Evolutionary conservation across 306 rosid species (phyloP).

Genomic region (Cucurbita moschata): DNA sequence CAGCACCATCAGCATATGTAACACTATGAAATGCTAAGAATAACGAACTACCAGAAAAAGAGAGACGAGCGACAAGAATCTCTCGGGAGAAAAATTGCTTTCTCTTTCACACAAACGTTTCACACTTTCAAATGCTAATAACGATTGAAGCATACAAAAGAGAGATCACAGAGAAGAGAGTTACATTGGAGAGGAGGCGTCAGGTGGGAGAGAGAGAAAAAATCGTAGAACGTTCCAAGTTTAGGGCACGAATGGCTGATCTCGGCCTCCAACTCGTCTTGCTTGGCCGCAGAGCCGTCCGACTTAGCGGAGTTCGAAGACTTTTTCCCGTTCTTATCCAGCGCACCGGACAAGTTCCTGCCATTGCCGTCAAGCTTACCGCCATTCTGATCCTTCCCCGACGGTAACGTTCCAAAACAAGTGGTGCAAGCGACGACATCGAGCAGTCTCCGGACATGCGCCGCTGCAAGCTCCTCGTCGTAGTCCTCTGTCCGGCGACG

Average conservation of each 20-base stretch:
- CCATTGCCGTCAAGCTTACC: slow-evolving; percentile 23
- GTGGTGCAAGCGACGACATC: slow-evolving; percentile 86
- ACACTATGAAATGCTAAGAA: not conserved
- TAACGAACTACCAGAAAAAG: not conserved
- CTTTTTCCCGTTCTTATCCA: slow-evolving; percentile 30
- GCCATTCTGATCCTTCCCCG: slow-evolving; percentile 21
- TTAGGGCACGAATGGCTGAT: slow-evolving; percentile 61
- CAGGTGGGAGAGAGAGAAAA: slow-evolving; percentile 83
- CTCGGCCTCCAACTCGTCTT: slow-evolving; percentile 57
- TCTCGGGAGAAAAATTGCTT: not conserved
- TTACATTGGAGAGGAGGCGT: slow-evolving; percentile 81
- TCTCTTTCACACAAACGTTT: not conserved
- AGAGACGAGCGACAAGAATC: not conserved
- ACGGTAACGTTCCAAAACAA: slow-evolving; percentile 48
- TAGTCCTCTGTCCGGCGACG: slow-evolving; percentile 47
- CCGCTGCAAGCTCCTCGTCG: slow-evolving; percentile 52
- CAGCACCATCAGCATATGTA: slow-evolving; percentile 1
- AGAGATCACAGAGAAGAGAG: not conserved
- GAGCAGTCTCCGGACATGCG: slow-evolving; percentile 64
- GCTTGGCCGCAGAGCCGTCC: slow-evolving; percentile 18
- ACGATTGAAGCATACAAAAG: not conserved
- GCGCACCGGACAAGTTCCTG: slow-evolving; percentile 21
- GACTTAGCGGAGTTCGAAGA: slow-evolving; percentile 20
- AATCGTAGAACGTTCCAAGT: slow-evolving; percentile 82
- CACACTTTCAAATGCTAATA: not conserved